Conservation (phyloP, 1,284 basidiomycete genomes). For the Naganishia albida region DNA sequence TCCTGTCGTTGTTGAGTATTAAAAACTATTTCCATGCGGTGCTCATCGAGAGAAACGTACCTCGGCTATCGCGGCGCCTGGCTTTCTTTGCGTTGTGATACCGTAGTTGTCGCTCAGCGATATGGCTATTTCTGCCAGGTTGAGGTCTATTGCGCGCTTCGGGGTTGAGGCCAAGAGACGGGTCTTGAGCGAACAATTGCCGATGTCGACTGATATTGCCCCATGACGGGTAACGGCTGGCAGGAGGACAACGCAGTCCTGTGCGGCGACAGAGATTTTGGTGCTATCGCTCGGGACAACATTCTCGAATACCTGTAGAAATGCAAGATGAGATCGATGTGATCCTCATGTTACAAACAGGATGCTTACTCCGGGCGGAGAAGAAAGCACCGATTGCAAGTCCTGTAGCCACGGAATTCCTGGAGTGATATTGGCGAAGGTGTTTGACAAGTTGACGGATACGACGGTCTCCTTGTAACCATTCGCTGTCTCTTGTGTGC, state of each 20-base stretch:
- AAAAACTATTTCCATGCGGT: not conserved
- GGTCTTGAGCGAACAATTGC: conserved; percentile 66
- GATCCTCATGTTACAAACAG: conserved; percentile 6
- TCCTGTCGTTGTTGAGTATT: conserved; percentile 62
- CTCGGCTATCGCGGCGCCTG: conserved; percentile 6
- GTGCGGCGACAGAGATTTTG: conserved; percentile 64
- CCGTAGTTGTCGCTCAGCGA: conserved; percentile 36
- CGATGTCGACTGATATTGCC: conserved; percentile 67
- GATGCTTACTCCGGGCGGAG: conserved; percentile 77
- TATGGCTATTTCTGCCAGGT: conserved; percentile 21
- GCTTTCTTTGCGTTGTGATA: conserved; percentile 60
- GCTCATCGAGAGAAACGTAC: not conserved
- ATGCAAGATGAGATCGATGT: not conserved
- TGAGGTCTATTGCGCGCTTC: conserved; percentile 61
- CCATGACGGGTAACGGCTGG: conserved; percentile 62
- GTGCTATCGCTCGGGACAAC: conserved; percentile 90
- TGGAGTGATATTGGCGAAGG: conserved; percentile 11
- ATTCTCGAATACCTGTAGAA: conserved; percentile 78
- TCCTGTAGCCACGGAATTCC: conserved; percentile 62
- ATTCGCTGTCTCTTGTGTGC: conserved; percentile 7
- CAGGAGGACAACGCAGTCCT: conserved; percentile 68
- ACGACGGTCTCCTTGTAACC: conserved; percentile 79
- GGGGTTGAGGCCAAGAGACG: conserved; percentile 69
- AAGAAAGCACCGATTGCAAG: conserved; percentile 68
- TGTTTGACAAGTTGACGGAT: conserved; percentile 61